Conservation (phyloP, 129 eudicot species). For the Erigeron canadensis region DNA sequence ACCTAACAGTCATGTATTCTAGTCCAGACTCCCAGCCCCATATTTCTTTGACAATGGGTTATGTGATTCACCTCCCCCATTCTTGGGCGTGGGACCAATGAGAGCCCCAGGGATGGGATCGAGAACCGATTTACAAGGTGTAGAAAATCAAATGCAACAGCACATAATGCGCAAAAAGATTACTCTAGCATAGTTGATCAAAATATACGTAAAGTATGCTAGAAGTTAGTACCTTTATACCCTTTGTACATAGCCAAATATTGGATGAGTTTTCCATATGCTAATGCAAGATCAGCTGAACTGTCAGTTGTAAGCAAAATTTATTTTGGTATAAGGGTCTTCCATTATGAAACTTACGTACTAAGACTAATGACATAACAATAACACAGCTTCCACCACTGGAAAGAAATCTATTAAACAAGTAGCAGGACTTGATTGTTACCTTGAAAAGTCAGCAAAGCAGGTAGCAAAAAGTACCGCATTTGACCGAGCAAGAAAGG, state of each 20-base stretch:
- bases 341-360: neutral
- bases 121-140: neutral
- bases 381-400: neutral
- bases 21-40: too few relatives aligned
- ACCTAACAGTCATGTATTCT: too few relatives aligned
- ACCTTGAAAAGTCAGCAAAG: slow-evolving; percentile 89
- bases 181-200: too few relatives aligned
- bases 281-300: slow-evolving; percentile 86
- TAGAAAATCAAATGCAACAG: neutral
- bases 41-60: too few relatives aligned
- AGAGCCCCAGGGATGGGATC: too few relatives aligned
- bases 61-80: too few relatives aligned
- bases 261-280: slow-evolving; percentile 90
- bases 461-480: slow-evolving; percentile 83
- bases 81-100: too few relatives aligned
- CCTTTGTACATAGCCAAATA: slow-evolving; percentile 89
- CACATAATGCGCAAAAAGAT: neutral
- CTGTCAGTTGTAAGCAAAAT: slow-evolving; percentile 40
- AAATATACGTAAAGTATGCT: neutral
- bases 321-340: neutral
- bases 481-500: slow-evolving; percentile 74
- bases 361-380: neutral
- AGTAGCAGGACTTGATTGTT: slow-evolving; percentile 22
- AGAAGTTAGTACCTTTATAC: slow-evolving; percentile 56
- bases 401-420: slow-evolving; percentile 5